Percentiles rank a stretch among this genome's conserved stretches.
phyloP scores from a whole-genome alignment of 2,329 filamentous ascomycete genomes.

The Bipolaris zeicola region DNA sequence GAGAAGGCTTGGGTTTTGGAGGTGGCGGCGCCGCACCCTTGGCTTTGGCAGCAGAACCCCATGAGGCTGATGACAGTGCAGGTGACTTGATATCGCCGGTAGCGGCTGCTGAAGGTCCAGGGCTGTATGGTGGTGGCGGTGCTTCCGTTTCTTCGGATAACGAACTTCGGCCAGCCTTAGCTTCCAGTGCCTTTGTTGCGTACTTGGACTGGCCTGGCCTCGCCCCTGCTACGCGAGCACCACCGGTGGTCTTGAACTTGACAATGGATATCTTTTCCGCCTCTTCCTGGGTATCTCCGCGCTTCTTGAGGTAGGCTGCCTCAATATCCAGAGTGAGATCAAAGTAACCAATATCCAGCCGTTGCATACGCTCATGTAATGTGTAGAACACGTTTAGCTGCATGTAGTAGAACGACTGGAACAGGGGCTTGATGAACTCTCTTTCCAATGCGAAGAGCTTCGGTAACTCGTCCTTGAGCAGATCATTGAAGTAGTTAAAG shows the following conservation, averaged over 20 bases:
- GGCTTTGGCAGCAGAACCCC: conserved; percentile 54
- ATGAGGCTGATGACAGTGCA: conserved; percentile 43
- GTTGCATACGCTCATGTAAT: conserved; percentile 96
- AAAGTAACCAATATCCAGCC: conserved; percentile 96
- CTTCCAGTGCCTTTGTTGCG: conserved; percentile 47
- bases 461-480: conserved; percentile 94
- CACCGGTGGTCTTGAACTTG: conserved; percentile 88
- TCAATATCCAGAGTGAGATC: conserved; percentile 89
- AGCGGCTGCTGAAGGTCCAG: conserved; percentile 31
- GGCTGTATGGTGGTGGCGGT: conserved; percentile 50
- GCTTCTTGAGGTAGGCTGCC: conserved; percentile 86
- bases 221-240: conserved; percentile 47
- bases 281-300: conserved; percentile 82
- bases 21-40: conserved; percentile 58
- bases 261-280: conserved; percentile 85
- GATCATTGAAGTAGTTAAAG: conserved; percentile 96
- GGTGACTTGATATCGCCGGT: conserved; percentile 33
- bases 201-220: conserved; percentile 46
- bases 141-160: conserved; percentile 42
- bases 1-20: conserved; percentile 68
- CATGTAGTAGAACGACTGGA: conserved; percentile 99
- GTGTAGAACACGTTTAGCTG: conserved; percentile 99
- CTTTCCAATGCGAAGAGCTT: conserved; percentile 87
- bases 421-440: conserved; percentile 94
- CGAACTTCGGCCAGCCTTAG: conserved; percentile 40